phyloP scores from a whole-genome alignment of 208 protist species.

The Crithidia sp. region DNA sequence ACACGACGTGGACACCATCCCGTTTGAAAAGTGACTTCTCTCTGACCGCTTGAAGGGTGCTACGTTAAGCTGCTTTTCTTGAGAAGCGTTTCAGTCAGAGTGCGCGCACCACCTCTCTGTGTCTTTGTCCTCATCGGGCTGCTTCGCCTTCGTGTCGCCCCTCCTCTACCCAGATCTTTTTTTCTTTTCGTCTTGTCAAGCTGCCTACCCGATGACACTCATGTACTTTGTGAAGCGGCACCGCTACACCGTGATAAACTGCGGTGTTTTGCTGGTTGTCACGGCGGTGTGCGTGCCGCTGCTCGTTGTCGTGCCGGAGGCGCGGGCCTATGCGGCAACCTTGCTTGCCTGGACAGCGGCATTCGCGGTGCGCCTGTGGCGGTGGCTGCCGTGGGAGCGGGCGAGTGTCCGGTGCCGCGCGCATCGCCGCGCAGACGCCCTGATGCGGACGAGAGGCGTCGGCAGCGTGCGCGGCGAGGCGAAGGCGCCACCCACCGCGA shows the following conservation, averaged over 20 bases:
- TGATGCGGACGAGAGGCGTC: constrained; percentile 21
- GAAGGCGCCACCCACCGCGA: neutral
- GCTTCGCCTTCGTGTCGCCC: neutral
- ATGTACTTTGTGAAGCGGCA: constrained; percentile 7
- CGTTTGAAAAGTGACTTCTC: no score
- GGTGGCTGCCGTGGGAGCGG: constrained; percentile 22
- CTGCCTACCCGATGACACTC: neutral
- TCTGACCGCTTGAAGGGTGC: no score
- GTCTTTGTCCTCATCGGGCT: neutral
- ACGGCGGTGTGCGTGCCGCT: constrained; percentile 29
- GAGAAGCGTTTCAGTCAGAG: no score
- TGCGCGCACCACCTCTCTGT: no score
- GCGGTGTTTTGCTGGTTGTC: neutral
- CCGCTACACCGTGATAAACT: constrained; percentile 11
- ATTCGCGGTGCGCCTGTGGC: constrained; percentile 27
- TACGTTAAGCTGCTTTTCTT: no score
- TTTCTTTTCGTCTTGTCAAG: neutral
- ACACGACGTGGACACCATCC: no score
- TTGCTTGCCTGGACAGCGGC: constrained; percentile 22
- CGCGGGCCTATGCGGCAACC: constrained; percentile 24
- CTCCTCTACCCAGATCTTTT: neutral
- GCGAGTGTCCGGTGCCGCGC: constrained; percentile 11
- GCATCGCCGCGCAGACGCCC: constrained; percentile 13
- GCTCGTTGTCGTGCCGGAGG: constrained; percentile 14
- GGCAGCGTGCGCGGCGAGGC: constrained; percentile 10